A percentile compares a stretch with the other conserved stretches of the same genome.
These are phyloP conservation scores for Penicillium griseofulvum DNA, from an alignment of 2,329 filamentous ascomycete species.

Conservation along the genomic window DNA sequence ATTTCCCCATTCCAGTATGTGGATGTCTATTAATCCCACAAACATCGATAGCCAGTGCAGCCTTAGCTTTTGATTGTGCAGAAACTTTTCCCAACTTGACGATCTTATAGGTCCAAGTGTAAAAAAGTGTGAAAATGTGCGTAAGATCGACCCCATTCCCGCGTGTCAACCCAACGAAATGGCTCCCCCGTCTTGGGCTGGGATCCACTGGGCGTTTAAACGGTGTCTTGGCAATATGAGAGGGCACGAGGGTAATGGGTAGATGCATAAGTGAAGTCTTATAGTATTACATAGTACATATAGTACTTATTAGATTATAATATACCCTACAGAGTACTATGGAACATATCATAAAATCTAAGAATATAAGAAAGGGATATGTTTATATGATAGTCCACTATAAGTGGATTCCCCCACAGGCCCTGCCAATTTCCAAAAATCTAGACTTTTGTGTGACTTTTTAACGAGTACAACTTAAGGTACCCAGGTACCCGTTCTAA, in stretches of 20 bases:
- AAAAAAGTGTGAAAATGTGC: slow-evolving; percentile 5
- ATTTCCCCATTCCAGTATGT: background rate
- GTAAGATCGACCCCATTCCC: slow-evolving; percentile 25
- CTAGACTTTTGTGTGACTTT: no score
- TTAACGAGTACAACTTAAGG: no score
- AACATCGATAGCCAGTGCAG: background rate
- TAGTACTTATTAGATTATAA: no score
- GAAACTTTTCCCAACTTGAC: background rate
- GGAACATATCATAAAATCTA: no score
- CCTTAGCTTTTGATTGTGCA: background rate
- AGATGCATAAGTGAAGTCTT: no score
- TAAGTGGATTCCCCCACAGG: no score
- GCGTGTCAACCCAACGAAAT: slow-evolving; percentile 19
- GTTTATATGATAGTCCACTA: no score
- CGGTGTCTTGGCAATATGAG: slow-evolving; percentile 12
- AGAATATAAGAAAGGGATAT: no score
- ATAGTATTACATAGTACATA: no score
- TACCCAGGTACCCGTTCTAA: no score
- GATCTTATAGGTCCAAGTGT: background rate
- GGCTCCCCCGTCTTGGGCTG: background rate
- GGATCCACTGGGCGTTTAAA: slow-evolving; percentile 24
- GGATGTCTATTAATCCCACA: background rate
- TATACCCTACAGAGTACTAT: no score
- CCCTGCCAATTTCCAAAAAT: no score
- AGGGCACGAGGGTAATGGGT: slow-evolving; percentile 11